phyloP scores from a whole-genome alignment of 331 rosid genomes.

The Cydonia oblonga region DNA sequence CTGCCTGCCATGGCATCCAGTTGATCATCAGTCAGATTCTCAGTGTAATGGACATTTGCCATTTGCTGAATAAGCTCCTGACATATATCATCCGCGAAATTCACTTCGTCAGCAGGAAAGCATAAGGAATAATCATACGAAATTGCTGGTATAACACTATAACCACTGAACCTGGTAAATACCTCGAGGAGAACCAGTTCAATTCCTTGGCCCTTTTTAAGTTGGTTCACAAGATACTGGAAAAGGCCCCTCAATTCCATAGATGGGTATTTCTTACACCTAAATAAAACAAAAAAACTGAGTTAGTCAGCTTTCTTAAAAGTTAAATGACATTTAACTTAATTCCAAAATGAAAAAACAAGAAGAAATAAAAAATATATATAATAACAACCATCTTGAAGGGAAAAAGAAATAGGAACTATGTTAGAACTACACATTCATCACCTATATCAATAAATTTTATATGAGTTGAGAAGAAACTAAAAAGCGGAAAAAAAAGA shows the following conservation, averaged over 20 bases:
- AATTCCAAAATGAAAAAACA: neutral
- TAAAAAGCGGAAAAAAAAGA: neutral
- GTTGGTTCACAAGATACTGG: conserved; percentile 95
- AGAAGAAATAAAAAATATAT: neutral
- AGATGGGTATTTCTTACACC: conserved; percentile 98
- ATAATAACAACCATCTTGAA: neutral
- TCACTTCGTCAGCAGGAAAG: neutral
- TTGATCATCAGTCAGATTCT: conserved; percentile 94
- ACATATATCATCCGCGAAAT: conserved; percentile 12
- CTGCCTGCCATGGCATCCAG: conserved; percentile 98
- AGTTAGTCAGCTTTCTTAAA: neutral
- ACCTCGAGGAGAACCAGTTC: conserved; percentile 97
- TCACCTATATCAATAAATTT: neutral
- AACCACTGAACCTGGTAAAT: conserved; percentile 1
- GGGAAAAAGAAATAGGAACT: neutral
- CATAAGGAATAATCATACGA: conserved; percentile 8
- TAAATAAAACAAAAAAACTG: conserved; percentile 17
- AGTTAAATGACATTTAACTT: conserved; percentile 9
- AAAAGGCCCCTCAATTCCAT: conserved; percentile 97
- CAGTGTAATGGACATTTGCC: conserved; percentile 98
- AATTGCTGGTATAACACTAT: neutral
- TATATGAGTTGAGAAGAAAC: neutral
- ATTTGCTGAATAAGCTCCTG: conserved; percentile 99
- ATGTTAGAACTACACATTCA: neutral
- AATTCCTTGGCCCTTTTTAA: conserved; percentile 87